A percentile compares a stretch with the other conserved stretches of the same genome.
phyloP scores from a whole-genome alignment of 345 rosid genomes.

The Orychophragmus violaceus region DNA sequence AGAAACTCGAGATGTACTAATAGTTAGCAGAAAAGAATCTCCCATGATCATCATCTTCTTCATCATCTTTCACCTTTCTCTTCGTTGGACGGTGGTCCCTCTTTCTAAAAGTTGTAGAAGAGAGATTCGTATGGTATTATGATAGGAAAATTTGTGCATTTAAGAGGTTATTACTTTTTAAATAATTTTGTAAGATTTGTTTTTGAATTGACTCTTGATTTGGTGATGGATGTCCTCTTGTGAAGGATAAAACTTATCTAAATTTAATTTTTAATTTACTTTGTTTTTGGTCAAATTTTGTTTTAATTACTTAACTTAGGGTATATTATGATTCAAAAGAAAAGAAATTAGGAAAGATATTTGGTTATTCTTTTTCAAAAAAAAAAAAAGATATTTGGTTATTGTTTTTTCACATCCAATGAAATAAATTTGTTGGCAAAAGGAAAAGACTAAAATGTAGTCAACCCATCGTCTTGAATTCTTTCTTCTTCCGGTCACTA shows the following conservation, averaged over 20 bases:
- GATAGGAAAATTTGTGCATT: background rate
- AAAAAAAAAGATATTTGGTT: background rate
- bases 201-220: background rate
- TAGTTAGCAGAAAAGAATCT: background rate
- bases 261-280: background rate
- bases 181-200: slow-evolving; percentile 1
- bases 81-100: slow-evolving; percentile 6
- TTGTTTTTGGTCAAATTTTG: background rate
- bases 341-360: background rate
- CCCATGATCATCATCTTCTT: slow-evolving; percentile 7
- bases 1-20: background rate
- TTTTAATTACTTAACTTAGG: background rate
- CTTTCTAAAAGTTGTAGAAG: slow-evolving; percentile 4
- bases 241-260: background rate
- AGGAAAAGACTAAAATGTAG: background rate
- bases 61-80: background rate
- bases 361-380: background rate
- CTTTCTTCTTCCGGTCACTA: background rate
- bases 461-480: background rate
- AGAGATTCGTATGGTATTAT: background rate
- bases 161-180: background rate
- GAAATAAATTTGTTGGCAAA: background rate
- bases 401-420: background rate
- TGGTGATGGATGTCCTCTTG: background rate
- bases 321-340: background rate